phyloP scores from a whole-genome alignment of 2,329 filamentous ascomycete species.

The Hypoxylon sp. region DNA sequence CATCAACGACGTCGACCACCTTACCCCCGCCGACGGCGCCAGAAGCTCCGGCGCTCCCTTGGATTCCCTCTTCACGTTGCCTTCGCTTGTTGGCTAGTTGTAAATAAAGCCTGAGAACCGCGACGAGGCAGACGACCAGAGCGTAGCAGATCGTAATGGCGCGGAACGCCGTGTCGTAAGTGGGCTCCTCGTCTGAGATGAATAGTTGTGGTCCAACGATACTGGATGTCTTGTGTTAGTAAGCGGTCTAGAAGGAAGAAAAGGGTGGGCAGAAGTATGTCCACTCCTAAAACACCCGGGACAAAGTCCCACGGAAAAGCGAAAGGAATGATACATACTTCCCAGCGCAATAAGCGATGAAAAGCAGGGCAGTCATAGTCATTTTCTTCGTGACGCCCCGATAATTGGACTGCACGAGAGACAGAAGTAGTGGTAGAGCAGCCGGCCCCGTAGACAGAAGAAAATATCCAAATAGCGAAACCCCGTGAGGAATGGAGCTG shows the following conservation, averaged over 20 bases:
- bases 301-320: neutral
- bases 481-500: conserved; percentile 54
- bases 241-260: neutral
- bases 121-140: conserved; percentile 59
- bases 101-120: conserved; percentile 62
- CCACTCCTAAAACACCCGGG: neutral
- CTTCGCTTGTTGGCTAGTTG: conserved; percentile 59
- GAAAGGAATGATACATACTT: conserved; percentile 52
- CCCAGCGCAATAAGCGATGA: conserved; percentile 67
- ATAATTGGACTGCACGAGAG: conserved; percentile 68
- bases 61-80: conserved; percentile 58
- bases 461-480: conserved; percentile 70
- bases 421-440: conserved; percentile 66
- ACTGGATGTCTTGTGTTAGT: conserved; percentile 23
- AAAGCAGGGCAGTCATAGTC: conserved; percentile 68
- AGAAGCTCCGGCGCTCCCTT: conserved; percentile 58
- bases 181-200: conserved; percentile 61
- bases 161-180: conserved; percentile 66
- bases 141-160: conserved; percentile 69
- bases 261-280: neutral
- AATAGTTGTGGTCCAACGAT: conserved; percentile 70
- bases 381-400: conserved; percentile 71
- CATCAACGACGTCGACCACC: conserved; percentile 48
- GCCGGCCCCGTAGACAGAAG: conserved; percentile 66
- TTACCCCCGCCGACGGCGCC: conserved; percentile 57